Evolutionary conservation across 2,329 filamentous ascomycete genomes (phyloP).

Genomic region (Beauveria medogensis): DNA sequence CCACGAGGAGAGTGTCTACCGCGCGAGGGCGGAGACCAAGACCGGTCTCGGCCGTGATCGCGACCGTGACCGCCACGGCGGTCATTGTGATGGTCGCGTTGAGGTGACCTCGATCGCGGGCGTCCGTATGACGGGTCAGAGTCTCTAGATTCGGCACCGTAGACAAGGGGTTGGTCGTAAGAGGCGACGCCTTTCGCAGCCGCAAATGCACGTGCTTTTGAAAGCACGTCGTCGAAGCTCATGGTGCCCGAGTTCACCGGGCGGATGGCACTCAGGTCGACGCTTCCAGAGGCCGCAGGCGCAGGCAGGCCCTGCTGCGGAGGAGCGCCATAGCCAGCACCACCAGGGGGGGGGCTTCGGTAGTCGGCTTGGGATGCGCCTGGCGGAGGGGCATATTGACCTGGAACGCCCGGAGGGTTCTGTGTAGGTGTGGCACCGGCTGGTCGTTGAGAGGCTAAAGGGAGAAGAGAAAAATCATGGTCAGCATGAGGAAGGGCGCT

Average conservation of each 20-base stretch:
- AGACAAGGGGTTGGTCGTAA: slow-evolving; percentile 49
- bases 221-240: slow-evolving; percentile 75
- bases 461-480: slow-evolving; percentile 15
- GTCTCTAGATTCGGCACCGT: slow-evolving; percentile 29
- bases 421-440: slow-evolving; percentile 34
- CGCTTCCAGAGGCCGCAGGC: slow-evolving; percentile 64
- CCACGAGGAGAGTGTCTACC: slow-evolving; percentile 53
- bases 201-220: slow-evolving; percentile 75
- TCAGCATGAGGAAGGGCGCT: slow-evolving; percentile 8
- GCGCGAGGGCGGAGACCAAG: slow-evolving; percentile 57
- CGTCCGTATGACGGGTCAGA: slow-evolving; percentile 49
- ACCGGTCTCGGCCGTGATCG: slow-evolving; percentile 41
- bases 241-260: slow-evolving; percentile 74
- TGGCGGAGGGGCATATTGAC: slow-evolving; percentile 30
- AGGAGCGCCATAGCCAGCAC: slow-evolving; percentile 26
- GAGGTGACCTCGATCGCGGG: slow-evolving; percentile 67
- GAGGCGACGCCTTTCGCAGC: slow-evolving; percentile 65
- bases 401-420: slow-evolving; percentile 29
- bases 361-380: slow-evolving; percentile 23
- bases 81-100: slow-evolving; percentile 69
- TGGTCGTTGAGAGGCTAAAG: slow-evolving; percentile 36
- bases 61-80: slow-evolving; percentile 55
- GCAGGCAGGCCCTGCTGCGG: slow-evolving; percentile 49
- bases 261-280: slow-evolving; percentile 73
- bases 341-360: slow-evolving; percentile 31